These are phyloP conservation scores for Crucihimalaya himalaica DNA, from an alignment of 345 rosid genomes.

Conservation along the genomic window DNA sequence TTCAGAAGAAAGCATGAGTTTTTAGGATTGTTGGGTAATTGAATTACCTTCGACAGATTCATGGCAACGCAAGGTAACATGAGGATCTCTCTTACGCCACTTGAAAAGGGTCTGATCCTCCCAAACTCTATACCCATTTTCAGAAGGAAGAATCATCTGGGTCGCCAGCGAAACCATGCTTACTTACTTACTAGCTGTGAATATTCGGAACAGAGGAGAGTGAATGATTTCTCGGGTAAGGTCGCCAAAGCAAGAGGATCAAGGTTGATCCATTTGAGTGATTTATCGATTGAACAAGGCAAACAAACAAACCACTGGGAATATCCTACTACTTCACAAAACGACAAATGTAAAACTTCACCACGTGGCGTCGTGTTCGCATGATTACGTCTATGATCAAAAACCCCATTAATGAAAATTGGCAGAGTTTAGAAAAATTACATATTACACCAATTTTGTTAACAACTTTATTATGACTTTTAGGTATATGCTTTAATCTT, in stretches of 20 bases:
- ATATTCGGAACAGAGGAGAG: conserved; percentile 22
- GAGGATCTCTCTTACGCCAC: conserved; percentile 90
- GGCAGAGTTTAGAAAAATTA: no score
- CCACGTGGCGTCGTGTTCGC: conserved; percentile 30
- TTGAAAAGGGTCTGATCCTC: conserved; percentile 82
- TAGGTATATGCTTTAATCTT: no score
- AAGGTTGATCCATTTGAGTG: conserved; percentile 25
- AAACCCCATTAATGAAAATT: no score
- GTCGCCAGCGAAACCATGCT: conserved; percentile 54
- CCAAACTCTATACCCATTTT: conserved; percentile 66
- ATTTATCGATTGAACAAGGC: neutral
- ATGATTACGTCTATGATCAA: conserved; percentile 2
- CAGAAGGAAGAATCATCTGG: conserved; percentile 54
- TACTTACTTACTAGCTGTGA: neutral
- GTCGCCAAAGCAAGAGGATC: conserved; percentile 61
- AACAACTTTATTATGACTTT: no score
- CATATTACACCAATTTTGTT: no score
- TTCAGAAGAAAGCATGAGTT: neutral
- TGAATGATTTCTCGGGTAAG: conserved; percentile 49
- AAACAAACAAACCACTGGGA: neutral
- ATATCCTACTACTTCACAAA: conserved; percentile 24
- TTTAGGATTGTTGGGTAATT: neutral
- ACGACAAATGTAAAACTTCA: conserved; percentile 27
- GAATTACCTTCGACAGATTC: conserved; percentile 75
- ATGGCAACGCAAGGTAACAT: conserved; percentile 84